Evolutionary conservation across 2,329 filamentous ascomycete species (phyloP), one percentile per base, ranked within the genome.

Genomic region (Fusarium nurragi): DNA sequence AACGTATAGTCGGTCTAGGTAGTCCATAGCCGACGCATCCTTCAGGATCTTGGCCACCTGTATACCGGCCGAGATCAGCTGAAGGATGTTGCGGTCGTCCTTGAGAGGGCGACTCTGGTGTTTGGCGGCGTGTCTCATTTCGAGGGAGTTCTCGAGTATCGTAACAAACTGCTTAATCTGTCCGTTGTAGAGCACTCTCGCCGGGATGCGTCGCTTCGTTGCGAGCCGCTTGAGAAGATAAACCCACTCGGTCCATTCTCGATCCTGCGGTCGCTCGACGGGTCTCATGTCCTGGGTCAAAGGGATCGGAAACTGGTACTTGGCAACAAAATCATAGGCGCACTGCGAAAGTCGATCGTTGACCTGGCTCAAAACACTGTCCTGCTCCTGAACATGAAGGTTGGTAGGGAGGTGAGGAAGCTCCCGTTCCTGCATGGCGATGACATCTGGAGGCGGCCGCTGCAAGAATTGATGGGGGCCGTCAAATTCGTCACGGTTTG

Each of bases 81-180:
- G 92, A 58, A 96, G 83, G 64, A 96, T 92, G 76, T 95, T 94
- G 70, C 92, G 86, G 78, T 96, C 92, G 80, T 96, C 92, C 81
- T 94, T 95, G 66, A 94, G 84, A 19, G 91, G 91, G 60, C 92
- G 86, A 66, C 88, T 91, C 78, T 94, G 91, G 78, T 94, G 90
- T 61, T 93, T 93, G 45, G 91, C 90, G 58, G 91, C 90, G 76
- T 94, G 91, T 64, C 92, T 85, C 91, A 94, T 94, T 80, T 94
- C 92, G 72, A 96, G 81, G 44, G 91, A 94, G 78, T 95, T 96
- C 75, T 96, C 92, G 71, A 96, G 80, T 26, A 95, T 91, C 38
- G 92, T 95, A 67, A 95, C 90, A 77, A 96, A 88, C 77, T 95
- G 92, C 79, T 94, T 95, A 79, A 96, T 96, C 79, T 96, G 92